Conservation (phyloP, 768 basidiomycete species). For the Lyophyllum decastes region DNA sequence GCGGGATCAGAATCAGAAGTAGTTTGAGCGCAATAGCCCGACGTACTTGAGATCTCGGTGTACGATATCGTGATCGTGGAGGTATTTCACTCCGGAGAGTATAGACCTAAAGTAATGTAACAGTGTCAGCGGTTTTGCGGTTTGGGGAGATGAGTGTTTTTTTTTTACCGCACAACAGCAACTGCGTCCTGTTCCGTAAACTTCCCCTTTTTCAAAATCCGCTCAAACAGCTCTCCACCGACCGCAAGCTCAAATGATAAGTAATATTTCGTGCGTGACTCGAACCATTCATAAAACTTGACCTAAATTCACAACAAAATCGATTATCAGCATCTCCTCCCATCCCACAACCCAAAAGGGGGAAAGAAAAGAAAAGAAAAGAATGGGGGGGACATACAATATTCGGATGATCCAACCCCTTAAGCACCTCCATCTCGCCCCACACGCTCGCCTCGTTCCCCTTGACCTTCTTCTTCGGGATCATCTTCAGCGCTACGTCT, state of each 20-base stretch:
- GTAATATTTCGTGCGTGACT: conserved; percentile 91
- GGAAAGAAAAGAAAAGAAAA: no score
- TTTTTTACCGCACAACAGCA: conserved; percentile 68
- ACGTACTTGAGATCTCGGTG: conserved; percentile 92
- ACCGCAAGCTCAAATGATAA: conserved; percentile 93
- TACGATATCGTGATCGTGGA: conserved; percentile 92
- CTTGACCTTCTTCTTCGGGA: conserved; percentile 94
- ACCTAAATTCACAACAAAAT: no score
- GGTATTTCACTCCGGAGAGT: conserved; percentile 82
- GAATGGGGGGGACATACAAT: conserved; percentile 70
- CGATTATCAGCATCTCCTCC: no score
- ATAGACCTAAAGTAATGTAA: conserved; percentile 58
- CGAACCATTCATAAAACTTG: conserved; percentile 97
- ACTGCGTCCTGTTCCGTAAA: conserved; percentile 95
- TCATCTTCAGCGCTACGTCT: conserved; percentile 87
- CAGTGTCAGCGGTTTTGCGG: no score
- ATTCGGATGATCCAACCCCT: conserved; percentile 88
- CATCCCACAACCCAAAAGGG: no score
- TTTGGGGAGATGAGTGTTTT: no score
- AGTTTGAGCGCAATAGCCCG: no score
- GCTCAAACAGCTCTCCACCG: conserved; percentile 93
- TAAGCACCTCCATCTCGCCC: conserved; percentile 92
- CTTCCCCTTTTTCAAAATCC: conserved; percentile 81
- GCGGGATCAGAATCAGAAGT: no score
- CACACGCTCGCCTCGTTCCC: conserved; percentile 87